Percentiles rank a stretch among this genome's conserved stretches.
Conservation (phyloP, 192 early-diverging fungal species). For the Entomortierella lignicola region DNA sequence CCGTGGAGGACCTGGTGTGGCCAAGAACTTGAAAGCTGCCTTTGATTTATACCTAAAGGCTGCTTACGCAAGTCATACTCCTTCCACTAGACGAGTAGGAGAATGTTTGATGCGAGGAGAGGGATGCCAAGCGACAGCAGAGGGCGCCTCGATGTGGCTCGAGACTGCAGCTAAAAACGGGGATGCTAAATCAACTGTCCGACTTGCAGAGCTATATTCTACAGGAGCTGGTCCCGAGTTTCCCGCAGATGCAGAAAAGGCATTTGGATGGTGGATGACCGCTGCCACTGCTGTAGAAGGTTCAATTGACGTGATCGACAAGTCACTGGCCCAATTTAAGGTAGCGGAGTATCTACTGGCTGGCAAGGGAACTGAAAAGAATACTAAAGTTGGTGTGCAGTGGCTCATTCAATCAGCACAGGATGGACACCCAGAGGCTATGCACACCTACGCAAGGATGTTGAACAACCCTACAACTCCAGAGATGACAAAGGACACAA, state of each 20-base stretch:
- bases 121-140: constrained; percentile 51
- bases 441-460: constrained; percentile 44
- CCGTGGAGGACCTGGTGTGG: constrained; percentile 68
- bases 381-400: constrained; percentile 51
- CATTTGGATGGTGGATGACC: constrained; percentile 57
- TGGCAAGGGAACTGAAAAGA: constrained; percentile 58
- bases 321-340: constrained; percentile 71
- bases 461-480: constrained; percentile 43
- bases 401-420: constrained; percentile 51
- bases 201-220: constrained; percentile 42
- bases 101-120: constrained; percentile 52
- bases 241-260: constrained; percentile 41
- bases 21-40: constrained; percentile 64
- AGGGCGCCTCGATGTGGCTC: constrained; percentile 52
- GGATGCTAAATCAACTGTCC: constrained; percentile 50
- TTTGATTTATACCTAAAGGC: constrained; percentile 72
- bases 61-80: constrained; percentile 64
- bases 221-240: constrained; percentile 36
- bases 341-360: constrained; percentile 67
- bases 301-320: constrained; percentile 51
- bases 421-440: constrained; percentile 52
- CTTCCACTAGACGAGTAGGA: constrained; percentile 42
- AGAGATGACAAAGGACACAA: constrained; percentile 35
- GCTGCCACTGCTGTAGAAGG: constrained; percentile 46
- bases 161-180: constrained; percentile 52